A percentile compares a stretch with the other conserved stretches of the same genome.
phyloP scores from a whole-genome alignment of 805 yeast species.

The Maudiozyma serrabonitensis region DNA sequence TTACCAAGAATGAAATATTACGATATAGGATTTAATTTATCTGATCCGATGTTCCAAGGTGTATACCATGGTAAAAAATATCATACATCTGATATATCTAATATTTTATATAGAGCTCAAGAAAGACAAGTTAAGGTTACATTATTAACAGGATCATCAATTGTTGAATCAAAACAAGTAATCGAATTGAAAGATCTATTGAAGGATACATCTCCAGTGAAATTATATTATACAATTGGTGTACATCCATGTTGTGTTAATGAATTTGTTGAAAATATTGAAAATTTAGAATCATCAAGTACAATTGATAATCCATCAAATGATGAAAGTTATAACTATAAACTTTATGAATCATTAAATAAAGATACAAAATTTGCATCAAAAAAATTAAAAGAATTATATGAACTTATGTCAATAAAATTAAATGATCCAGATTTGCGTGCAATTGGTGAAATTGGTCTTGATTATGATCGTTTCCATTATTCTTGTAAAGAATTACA shows the following conservation, averaged over 20 bases:
- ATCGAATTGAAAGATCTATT: conserved; percentile 41
- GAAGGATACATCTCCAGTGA: conserved; percentile 14
- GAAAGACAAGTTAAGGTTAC: conserved; percentile 55
- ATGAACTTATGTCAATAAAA: conserved; percentile 38
- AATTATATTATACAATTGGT: conserved; percentile 67
- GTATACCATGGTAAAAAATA: conserved; percentile 56
- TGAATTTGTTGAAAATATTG: conserved; percentile 32
- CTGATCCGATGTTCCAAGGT: conserved; percentile 86
- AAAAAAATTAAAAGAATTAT: conserved; percentile 32
- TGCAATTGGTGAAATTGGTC: conserved; percentile 92
- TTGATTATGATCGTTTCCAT: conserved; percentile 85
- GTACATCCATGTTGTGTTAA: conserved; percentile 88
- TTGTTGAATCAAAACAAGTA: conserved; percentile 56
- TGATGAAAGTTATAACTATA: conserved; percentile 14
- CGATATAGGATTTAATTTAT: conserved; percentile 64
- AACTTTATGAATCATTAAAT: conserved; percentile 4
- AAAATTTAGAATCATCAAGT: conserved; percentile 6
- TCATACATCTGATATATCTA: conserved; percentile 58
- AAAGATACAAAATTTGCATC: conserved; percentile 4
- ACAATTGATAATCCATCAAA: conserved; percentile 21
- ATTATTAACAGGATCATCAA: conserved; percentile 76
- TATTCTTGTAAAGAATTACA: conserved; percentile 66
- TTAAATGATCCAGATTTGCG: conserved; percentile 46
- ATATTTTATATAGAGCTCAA: conserved; percentile 59
- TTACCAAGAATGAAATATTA: conserved; percentile 16